These are phyloP conservation scores for Erysimum cheiri DNA, from an alignment of 441 rosid species.

Conservation along the genomic window DNA sequence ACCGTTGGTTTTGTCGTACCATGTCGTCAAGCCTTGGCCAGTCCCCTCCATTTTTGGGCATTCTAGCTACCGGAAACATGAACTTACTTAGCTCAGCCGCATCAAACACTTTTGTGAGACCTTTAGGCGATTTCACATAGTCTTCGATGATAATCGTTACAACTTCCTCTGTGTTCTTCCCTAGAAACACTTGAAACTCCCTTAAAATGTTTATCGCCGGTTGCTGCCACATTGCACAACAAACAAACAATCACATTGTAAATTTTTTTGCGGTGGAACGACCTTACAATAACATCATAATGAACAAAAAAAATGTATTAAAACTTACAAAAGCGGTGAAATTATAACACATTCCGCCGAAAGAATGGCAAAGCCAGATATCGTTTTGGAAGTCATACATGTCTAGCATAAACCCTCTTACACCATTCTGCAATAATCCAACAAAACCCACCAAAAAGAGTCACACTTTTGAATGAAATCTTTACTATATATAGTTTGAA, in stretches of 20 bases:
- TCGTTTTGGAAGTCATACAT: constrained; percentile 65
- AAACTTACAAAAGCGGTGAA: constrained; percentile 68
- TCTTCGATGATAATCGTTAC: constrained; percentile 72
- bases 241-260: constrained; percentile 3
- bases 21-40: constrained; percentile 71
- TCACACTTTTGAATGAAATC: constrained; percentile 46
- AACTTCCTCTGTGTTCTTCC: constrained; percentile 56
- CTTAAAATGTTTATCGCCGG: constrained; percentile 57
- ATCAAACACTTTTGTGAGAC: constrained; percentile 59
- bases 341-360: constrained; percentile 59
- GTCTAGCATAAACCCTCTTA: constrained; percentile 77
- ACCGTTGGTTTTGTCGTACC: constrained; percentile 59
- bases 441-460: neutral
- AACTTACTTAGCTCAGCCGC: constrained; percentile 60
- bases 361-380: constrained; percentile 77
- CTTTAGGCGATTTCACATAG: constrained; percentile 64
- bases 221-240: constrained; percentile 47
- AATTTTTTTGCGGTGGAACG: too few relatives aligned
- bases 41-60: constrained; percentile 63
- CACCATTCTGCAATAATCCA: constrained; percentile 62
- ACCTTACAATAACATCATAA: neutral
- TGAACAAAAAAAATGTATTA: neutral
- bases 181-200: constrained; percentile 59
- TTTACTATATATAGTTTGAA: neutral
- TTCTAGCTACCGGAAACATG: constrained; percentile 67